Conservation (phyloP, 352 stramenopile species). For the Phytophthora megakarya region DNA sequence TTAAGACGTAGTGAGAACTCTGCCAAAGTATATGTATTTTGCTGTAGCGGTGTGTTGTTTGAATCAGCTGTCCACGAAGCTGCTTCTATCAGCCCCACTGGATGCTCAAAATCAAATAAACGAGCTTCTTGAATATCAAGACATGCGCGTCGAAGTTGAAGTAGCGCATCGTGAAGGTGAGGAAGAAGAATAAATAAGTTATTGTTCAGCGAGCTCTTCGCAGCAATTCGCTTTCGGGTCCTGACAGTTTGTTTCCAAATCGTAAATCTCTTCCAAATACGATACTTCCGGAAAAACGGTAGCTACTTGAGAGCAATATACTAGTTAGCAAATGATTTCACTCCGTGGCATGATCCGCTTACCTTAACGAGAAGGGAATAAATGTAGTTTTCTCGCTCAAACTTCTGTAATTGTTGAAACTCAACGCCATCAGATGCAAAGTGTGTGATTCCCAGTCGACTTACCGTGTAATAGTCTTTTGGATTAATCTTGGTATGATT, state of each 20-base stretch:
- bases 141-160: constrained; percentile 71
- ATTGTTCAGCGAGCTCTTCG: constrained; percentile 55
- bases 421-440: constrained; percentile 80
- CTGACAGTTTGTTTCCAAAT: constrained; percentile 87
- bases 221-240: constrained; percentile 43
- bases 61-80: not conserved
- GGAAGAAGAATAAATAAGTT: constrained; percentile 90
- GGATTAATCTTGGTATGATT: constrained; percentile 70
- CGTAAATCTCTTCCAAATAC: constrained; percentile 90
- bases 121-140: constrained; percentile 47
- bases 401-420: constrained; percentile 89
- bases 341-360: constrained; percentile 1
- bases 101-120: constrained; percentile 40
- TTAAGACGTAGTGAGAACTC: constrained; percentile 84
- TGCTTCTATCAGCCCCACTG: constrained; percentile 10
- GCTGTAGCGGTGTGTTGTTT: constrained; percentile 7
- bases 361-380: constrained; percentile 84
- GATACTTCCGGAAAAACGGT: constrained; percentile 91
- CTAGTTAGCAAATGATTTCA: not conserved
- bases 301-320: constrained; percentile 40
- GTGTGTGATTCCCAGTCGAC: constrained; percentile 87
- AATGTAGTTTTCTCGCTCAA: constrained; percentile 92
- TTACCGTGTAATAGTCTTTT: constrained; percentile 91
- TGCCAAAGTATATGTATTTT: constrained; percentile 78
- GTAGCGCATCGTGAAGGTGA: constrained; percentile 78